Evolutionary conservation across 2,329 filamentous ascomycete species (phyloP), one percentile per base, ranked within the genome.

Genomic region (Neofusicoccum sp.): DNA sequence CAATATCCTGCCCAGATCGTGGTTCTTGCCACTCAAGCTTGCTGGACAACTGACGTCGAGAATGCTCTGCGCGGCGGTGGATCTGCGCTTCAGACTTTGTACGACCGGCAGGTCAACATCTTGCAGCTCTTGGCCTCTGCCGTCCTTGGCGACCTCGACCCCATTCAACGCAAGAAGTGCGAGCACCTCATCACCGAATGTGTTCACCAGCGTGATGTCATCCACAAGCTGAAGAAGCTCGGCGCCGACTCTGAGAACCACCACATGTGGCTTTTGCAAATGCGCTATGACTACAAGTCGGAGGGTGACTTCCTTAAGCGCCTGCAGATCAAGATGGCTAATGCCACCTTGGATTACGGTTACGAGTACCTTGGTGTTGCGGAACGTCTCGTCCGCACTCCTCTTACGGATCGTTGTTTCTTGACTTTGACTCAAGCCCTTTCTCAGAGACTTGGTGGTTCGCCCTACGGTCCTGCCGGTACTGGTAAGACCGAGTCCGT

Each of bases 401-500:
- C 96, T 58, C 85, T 99, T 63, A 99, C 95, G 0, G 96, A 99
- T 75, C 89, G 96, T 65, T 99, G 95, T 78, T 99, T 99, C 85
- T 85, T 98, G 63, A 99, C 96, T 5, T 87, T 99, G 61, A 98
- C 93, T 3, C 95, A 99, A 78, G 95, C 93, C 9, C 83, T 99
- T 49, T 96, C 91, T 73, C 95, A 99, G 75, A 87, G 92, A 68
- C 86, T 99, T 40, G 95, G 95, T 78, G 95, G 96, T 58, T 99
- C 96, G 51, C 95, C 95, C 0, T 99, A 99, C 70, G 95, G 95
- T 56, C 95, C 95, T 66, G 95, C 95, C 62, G 95, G 95, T 80
- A 99, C 95, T 45, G 95, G 95, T 74, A 99, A 99, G 78, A 99
- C 95, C 0, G 95, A 99, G 73, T 99, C 95, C 1, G 95, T 99